Evolutionary conservation across 805 yeast genomes (phyloP).

Genomic region (Yamadazyma akitaensis): DNA sequence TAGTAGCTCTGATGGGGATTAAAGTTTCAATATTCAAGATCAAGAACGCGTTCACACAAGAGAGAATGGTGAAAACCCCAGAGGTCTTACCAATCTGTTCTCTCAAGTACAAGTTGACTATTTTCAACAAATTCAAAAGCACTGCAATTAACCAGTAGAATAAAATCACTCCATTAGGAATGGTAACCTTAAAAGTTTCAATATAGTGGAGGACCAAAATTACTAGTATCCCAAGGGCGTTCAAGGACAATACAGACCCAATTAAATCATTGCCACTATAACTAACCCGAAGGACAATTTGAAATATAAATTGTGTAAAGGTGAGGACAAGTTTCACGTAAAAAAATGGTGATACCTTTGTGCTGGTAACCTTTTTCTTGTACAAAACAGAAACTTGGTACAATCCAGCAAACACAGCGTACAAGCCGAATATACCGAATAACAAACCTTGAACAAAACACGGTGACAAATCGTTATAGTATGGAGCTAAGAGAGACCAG

Average conservation of each 20-base stretch:
- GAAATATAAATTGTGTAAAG: slow-evolving; percentile 37
- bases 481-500: slow-evolving; percentile 37
- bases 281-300: slow-evolving; percentile 17
- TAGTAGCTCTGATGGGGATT: slow-evolving; percentile 28
- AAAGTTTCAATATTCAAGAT: slow-evolving; percentile 44
- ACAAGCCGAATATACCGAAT: slow-evolving; percentile 37
- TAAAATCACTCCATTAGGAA: slow-evolving; percentile 66
- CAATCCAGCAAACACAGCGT: slow-evolving; percentile 43
- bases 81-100: slow-evolving; percentile 16
- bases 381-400: slow-evolving; percentile 34
- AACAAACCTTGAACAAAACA: slow-evolving; percentile 57
- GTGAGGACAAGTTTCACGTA: slow-evolving; percentile 41
- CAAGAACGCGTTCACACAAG: slow-evolving; percentile 37
- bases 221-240: slow-evolving; percentile 45
- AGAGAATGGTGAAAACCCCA: slow-evolving; percentile 27
- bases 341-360: slow-evolving; percentile 36
- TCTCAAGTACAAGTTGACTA: slow-evolving; percentile 41
- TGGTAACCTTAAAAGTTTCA: slow-evolving; percentile 63
- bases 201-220: slow-evolving; percentile 60
- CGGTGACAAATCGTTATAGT: slow-evolving; percentile 53
- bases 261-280: slow-evolving; percentile 22
- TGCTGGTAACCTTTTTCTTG: slow-evolving; percentile 22
- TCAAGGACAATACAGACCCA: slow-evolving; percentile 21
- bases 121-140: slow-evolving; percentile 45
- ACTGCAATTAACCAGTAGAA: slow-evolving; percentile 70